A percentile compares a stretch with the other conserved stretches of the same genome.
These are phyloP conservation scores for Aspergillus fumigatus DNA, from an alignment of 2,329 filamentous ascomycete genomes.

Conservation along the genomic window DNA sequence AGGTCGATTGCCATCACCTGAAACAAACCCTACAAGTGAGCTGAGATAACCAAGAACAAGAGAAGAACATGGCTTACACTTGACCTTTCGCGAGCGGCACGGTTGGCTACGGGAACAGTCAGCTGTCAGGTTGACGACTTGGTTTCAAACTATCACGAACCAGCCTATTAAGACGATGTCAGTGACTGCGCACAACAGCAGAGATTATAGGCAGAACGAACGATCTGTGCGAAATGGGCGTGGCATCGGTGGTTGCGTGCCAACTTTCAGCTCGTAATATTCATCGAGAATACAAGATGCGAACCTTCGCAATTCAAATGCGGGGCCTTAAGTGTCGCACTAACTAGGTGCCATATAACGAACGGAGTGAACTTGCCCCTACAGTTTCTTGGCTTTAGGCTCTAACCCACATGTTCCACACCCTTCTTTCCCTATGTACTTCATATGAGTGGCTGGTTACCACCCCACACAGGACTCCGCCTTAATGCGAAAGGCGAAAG, in stretches of 20 bases:
- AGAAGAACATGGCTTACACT: background rate
- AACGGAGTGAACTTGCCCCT: too few species aligned
- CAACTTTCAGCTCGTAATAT: background rate
- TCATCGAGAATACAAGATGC: background rate
- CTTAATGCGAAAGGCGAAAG: background rate
- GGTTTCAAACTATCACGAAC: background rate
- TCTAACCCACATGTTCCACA: too few species aligned
- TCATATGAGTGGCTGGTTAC: background rate
- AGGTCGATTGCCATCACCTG: conserved; percentile 7
- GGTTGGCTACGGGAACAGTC: background rate
- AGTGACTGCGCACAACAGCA: background rate
- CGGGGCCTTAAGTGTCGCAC: background rate
- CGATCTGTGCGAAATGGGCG: background rate
- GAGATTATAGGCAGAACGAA: background rate
- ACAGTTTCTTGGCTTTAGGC: too few species aligned
- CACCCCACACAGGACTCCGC: background rate
- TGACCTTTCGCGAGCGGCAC: conserved; percentile 6
- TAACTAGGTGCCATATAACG: too few species aligned
- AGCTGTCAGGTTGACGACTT: background rate
- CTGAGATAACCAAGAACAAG: background rate
- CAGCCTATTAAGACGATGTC: background rate
- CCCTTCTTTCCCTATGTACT: too few species aligned
- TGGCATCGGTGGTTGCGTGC: background rate
- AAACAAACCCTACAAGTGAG: background rate
- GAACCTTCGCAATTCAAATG: background rate